Evolutionary conservation across 2,329 filamentous ascomycete genomes (phyloP), one percentile per base, ranked within the genome.

Genomic region (Neodidymelliopsis sp.): DNA sequence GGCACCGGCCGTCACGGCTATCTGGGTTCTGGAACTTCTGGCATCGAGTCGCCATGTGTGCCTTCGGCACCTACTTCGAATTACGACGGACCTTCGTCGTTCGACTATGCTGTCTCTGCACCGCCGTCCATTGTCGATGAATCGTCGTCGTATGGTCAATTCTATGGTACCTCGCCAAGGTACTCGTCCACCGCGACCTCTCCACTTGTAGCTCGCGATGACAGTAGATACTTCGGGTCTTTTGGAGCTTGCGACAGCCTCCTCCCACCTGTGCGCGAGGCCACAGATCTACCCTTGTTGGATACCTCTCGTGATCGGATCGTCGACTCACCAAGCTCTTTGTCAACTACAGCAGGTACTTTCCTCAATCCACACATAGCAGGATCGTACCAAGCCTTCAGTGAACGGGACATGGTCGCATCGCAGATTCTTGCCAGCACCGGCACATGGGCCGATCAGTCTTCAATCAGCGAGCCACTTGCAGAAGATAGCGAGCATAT

Each of bases 301-400:
- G 62, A 67, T 16, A 64, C 65, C 18, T 57, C 58, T 24, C 61
- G 56, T 24, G 56, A 63, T 6, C 45, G 49, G 34, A 62, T 65
- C 6, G 51, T 55, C 6, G 56, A 62, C n/a, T 49, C 55, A 10
- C 39, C 53, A 2, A 36, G 50, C 5, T 64, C 66, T 18, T 47
- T 61, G n/a, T 54, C 61, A 27, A 63, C 59, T 7, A 54, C 60
- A 8, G 41, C 61, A n/a, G 52, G 55, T n/a, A 53, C 57, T 2
- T 41, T 66, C 8, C 62, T 66, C 50, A 72, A 71, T 35, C 67
- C 67, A 2, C 51, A 65, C 41, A 31, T 71, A 9, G 49, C 60
- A n/a, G 56, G 55, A 11, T 69, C 68, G 0, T 57, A 57, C 3
- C 59, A 69, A 22, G 56, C 64, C 12, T 70, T 71, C 43, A 69